Base-by-base conservation (phyloP, 768 basidiomycete species). In the Neoboletus brunneissimus region DNA sequence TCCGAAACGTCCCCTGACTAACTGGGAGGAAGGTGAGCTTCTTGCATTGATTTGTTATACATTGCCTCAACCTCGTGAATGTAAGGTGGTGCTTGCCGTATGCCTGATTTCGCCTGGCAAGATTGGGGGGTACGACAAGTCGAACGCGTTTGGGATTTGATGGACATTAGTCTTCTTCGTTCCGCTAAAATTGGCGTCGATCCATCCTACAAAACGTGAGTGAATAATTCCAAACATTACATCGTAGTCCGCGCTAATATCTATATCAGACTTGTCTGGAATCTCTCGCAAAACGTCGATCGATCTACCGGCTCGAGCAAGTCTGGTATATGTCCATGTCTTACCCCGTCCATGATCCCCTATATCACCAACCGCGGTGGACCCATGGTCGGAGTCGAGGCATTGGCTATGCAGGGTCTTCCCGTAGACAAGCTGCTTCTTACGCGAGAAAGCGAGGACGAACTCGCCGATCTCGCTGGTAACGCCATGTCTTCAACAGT, bases 401-500 rank as follows among this genome's bases (percentile, higher is more conserved):
- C 95, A 1, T 76, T 98, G 42, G 89, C 91, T 12, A 88, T 98
- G 81, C 95, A 98, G 69, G 95, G 95, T 32, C 83, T 98, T 40
- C 95, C 95, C 0, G 86, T 96, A 32, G 90, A 96, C 71, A 90
- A 94, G 69, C 80, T 98, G 2, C 79, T 97, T 20, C 79, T 98
- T 52, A 97, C 95, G 2, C 87, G 93, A 50, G 95, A 98, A 73
- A 91, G 83, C 18, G 91, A 95, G 70, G 95, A 97, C 70, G 88
- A 98, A 57, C 79, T 98, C 8, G 92, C 94, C 4, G 94, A 97
- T 72, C 79, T 98, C 16, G 94, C 95, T 20, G 95, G 95, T 2
- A 98, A 98, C 66, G 95, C 95, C 57, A 98, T 98, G 95, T 94
- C 94, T 1, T 92, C 94, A 5, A 97, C 95, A 1, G 95, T 97